Base-by-base conservation (phyloP, 1,139 yeast species). In the Zygotorulaspora mrakii region DNA sequence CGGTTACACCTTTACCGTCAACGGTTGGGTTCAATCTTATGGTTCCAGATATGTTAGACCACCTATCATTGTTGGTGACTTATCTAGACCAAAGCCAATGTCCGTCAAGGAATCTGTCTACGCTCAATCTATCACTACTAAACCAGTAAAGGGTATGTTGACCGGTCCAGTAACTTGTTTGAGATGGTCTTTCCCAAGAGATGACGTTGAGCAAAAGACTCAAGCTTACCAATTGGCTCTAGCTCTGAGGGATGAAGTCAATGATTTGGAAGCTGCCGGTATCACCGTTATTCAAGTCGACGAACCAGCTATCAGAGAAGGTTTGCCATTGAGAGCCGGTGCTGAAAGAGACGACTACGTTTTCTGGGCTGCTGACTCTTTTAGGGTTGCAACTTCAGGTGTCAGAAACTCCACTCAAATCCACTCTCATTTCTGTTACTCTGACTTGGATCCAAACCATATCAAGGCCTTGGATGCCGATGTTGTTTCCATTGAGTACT, bases 141-240 rank as follows among this genome's bases (percentile, higher is more conserved):
- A 84, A 76, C 96, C 96, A 68, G 84, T 91, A 81, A 91, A 91
- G 82, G 98, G 98, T 85, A 91, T 91, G 98, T 84, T 91, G 70
- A 89, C 98, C 68, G 98, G 98, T 74, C 98, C 98, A 69, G 94
- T 91, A 62, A 91, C 98, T 64, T 87, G 95, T 73, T 82, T 91
- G 70, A 87, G 98, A 82, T 91, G 98, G 98, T 91, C 98, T 62
- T 91, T 91, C 97, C 98, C 98, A 76, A 87, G 98, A 82, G 94
- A 89, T 68, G 98, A 91, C 65, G 84, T 91, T 59, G 77, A 95
- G 54, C 94, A 86, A 74, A 80, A 86, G 77, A 77, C 81, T 56
- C 98, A 91, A 78, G 89, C 97, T 61, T 79, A 86, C 69, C 98
- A 91, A 79, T 84, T 91, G 69, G 95, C 95, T 67, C 77, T 91